Percentiles rank a stretch among this genome's conserved stretches.
Evolutionary conservation across 371 early-diverging fungal genomes (phyloP).

Genomic region (Antonospora locustae): DNA sequence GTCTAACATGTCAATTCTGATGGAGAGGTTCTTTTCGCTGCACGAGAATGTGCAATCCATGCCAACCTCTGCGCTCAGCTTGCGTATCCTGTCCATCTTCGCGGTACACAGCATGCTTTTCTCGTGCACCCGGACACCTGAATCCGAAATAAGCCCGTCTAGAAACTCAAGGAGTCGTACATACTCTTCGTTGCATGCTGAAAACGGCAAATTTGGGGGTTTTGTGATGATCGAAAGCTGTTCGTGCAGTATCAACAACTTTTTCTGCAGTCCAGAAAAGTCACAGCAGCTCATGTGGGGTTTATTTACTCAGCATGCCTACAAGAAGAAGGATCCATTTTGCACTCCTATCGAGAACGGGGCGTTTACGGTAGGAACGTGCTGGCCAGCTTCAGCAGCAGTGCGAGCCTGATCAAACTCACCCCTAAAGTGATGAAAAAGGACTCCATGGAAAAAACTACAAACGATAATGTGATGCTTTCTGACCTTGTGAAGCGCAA

Average conservation of each 20-base stretch:
- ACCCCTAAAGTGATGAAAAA: constrained; percentile 10
- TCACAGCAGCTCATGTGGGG: neutral
- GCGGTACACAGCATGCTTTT: too few relatives aligned
- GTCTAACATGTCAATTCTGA: too few relatives aligned
- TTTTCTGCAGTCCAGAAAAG: neutral
- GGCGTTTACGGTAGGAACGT: neutral
- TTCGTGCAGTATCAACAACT: neutral
- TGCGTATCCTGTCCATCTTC: too few relatives aligned
- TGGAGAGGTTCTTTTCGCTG: too few relatives aligned
- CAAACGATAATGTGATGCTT: constrained; percentile 4
- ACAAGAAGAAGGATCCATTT: constrained; percentile 4
- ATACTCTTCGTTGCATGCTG: too few relatives aligned
- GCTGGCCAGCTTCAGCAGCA: constrained; percentile 1
- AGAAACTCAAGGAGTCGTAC: too few relatives aligned
- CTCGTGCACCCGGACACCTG: too few relatives aligned
- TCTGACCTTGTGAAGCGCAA: neutral
- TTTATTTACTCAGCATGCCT: neutral
- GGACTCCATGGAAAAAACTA: constrained; percentile 4
- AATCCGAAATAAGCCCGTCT: too few relatives aligned
- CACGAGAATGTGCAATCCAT: too few relatives aligned
- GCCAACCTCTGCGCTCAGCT: too few relatives aligned
- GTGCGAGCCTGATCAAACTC: constrained; percentile 11
- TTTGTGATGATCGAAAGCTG: too few relatives aligned
- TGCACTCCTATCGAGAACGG: neutral
- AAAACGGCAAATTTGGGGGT: too few relatives aligned